phyloP scores from a whole-genome alignment of 148 eudicot genomes.

The Chenopodium suecicum region DNA sequence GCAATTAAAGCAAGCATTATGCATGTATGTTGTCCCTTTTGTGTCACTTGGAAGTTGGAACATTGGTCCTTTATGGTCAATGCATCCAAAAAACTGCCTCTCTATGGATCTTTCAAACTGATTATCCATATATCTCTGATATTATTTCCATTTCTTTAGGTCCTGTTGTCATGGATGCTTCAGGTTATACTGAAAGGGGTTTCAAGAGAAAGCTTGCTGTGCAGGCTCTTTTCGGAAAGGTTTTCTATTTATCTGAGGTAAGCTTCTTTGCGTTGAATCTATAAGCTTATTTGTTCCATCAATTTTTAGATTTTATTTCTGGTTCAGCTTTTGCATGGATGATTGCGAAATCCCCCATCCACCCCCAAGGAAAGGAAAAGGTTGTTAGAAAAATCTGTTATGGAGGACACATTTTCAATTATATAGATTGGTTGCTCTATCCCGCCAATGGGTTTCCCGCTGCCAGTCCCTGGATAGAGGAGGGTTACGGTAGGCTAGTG shows the following conservation, averaged over 20 bases:
- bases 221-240: constrained; percentile 88
- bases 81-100: background rate
- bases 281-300: background rate
- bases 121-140: constrained; percentile 17
- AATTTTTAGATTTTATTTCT: background rate
- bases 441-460: no score
- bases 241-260: constrained; percentile 93
- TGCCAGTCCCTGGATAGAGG: no score
- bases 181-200: constrained; percentile 97
- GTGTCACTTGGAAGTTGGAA: background rate
- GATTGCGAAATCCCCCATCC: background rate
- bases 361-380: background rate
- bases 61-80: background rate
- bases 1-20: background rate
- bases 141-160: constrained; percentile 46
- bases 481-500: no score
- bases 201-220: constrained; percentile 92
- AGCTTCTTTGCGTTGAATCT: constrained; percentile 19
- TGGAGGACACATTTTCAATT: background rate
- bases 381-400: background rate
- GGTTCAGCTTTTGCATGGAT: background rate
- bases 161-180: constrained; percentile 91
- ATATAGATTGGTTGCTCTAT: background rate
- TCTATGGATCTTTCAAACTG: background rate
- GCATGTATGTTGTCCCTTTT: background rate